Evolutionary conservation across 352 stramenopile species (phyloP).

Genomic region (Achlya hypogyna): DNA sequence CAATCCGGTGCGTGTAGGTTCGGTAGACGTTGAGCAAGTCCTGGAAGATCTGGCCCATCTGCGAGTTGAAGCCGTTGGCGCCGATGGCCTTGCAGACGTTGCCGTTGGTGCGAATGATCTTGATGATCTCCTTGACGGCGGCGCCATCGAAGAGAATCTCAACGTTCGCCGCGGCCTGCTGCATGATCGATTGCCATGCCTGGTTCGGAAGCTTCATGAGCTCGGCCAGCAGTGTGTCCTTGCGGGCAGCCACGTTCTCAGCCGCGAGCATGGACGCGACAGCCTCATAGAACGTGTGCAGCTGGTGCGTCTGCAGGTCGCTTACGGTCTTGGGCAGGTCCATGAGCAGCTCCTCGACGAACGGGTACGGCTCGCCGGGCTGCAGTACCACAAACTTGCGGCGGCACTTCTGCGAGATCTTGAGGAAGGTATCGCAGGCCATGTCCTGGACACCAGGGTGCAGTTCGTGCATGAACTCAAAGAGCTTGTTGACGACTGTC

Average conservation of each 20-base stretch:
- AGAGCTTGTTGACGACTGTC: constrained; percentile 99
- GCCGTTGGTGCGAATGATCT: constrained; percentile 98
- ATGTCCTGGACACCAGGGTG: constrained; percentile 99
- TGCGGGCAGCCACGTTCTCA: constrained; percentile 68
- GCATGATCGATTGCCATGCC: constrained; percentile 83
- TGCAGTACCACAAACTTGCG: constrained; percentile 97
- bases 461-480: constrained; percentile 99
- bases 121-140: constrained; percentile 90
- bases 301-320: constrained; percentile 97
- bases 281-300: constrained; percentile 99
- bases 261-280: constrained; percentile 86
- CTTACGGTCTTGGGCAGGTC: constrained; percentile 93
- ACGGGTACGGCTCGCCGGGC: constrained; percentile 86
- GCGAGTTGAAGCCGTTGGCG: constrained; percentile 92
- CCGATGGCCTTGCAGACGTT: constrained; percentile 93
- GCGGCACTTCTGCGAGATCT: constrained; percentile 97
- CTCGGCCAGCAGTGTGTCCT: constrained; percentile 85
- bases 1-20: constrained; percentile 97
- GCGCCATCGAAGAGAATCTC: constrained; percentile 67
- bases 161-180: constrained; percentile 58
- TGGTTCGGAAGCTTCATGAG: constrained; percentile 96
- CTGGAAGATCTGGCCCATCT: constrained; percentile 97
- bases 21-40: constrained; percentile 99
- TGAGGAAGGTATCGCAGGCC: constrained; percentile 99
- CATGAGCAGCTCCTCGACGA: constrained; percentile 95